Conservation (phyloP, 1,284 basidiomycete genomes). For the Spongispora temasekensis region DNA sequence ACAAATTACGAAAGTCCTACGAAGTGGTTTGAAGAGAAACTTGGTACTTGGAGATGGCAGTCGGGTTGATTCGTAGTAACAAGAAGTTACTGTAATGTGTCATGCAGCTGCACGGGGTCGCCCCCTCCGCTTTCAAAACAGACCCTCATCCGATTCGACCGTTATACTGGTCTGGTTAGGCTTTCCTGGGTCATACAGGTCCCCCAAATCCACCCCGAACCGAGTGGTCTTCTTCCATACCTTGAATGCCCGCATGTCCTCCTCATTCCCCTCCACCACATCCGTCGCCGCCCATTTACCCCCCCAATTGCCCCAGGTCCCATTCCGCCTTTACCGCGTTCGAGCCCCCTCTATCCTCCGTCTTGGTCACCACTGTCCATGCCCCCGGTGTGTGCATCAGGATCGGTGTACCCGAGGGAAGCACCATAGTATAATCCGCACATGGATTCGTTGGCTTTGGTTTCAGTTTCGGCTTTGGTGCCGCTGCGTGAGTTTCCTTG, state of each 20-base stretch:
- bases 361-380: slow-evolving; percentile 70
- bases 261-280: slow-evolving; percentile 29
- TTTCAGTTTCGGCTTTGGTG: slow-evolving; percentile 25
- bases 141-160: slow-evolving; percentile 12
- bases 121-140: slow-evolving; percentile 25
- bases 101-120: slow-evolving; percentile 4
- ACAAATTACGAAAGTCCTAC: no score
- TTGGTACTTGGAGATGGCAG: no score
- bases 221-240: slow-evolving; percentile 58
- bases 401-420: slow-evolving; percentile 77
- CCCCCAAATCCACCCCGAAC: slow-evolving; percentile 52
- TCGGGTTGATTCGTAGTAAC: no score
- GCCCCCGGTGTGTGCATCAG: slow-evolving; percentile 73
- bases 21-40: no score
- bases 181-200: slow-evolving; percentile 79
- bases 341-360: neutral
- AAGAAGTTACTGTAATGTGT: no score
- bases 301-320: slow-evolving; percentile 40
- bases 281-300: slow-evolving; percentile 14
- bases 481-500: no score
- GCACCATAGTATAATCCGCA: slow-evolving; percentile 87
- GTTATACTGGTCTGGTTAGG: slow-evolving; percentile 3
- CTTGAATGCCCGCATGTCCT: slow-evolving; percentile 65
- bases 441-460: slow-evolving; percentile 66
- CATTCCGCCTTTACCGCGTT: neutral